phyloP scores from a whole-genome alignment of 75 land plant species.

The Picea glauca region DNA sequence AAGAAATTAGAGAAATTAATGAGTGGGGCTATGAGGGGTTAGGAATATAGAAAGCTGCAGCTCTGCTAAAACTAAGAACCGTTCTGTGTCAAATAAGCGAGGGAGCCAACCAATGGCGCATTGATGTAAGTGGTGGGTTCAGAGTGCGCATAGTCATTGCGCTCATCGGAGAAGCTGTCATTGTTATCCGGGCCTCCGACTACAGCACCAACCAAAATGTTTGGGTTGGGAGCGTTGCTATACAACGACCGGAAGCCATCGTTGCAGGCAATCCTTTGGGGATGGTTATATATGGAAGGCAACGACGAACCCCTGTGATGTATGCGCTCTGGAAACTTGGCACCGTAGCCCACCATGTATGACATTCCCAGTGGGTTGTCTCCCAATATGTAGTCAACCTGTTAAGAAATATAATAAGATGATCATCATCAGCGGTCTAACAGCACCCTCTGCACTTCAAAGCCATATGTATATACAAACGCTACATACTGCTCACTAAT shows the following conservation, averaged over 20 bases:
- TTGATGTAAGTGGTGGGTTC: constrained; percentile 91
- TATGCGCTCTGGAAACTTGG: constrained; percentile 56
- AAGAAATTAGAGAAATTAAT: no score
- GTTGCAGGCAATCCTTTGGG: constrained; percentile 44
- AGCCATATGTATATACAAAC: no score
- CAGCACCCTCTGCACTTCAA: no score
- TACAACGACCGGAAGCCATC: constrained; percentile 36
- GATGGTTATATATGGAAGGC: constrained; percentile 46
- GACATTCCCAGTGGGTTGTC: constrained; percentile 70
- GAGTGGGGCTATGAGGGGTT: no score
- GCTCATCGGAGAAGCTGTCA: constrained; percentile 63
- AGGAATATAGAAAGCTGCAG: no score
- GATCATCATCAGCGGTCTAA: no score
- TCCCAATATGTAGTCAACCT: constrained; percentile 95
- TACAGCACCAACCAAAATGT: constrained; percentile 66
- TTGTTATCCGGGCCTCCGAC: constrained; percentile 81
- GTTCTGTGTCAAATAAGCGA: constrained; percentile 53
- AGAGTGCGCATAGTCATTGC: constrained; percentile 57
- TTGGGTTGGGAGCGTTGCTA: constrained; percentile 66
- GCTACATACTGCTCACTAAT: no score
- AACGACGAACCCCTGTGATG: constrained; percentile 94
- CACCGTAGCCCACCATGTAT: constrained; percentile 92
- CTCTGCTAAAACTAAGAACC: no score
- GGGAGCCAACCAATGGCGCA: constrained; percentile 82
- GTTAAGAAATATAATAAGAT: not conserved